Evolutionary conservation across 1,284 basidiomycete species (phyloP), one percentile per base, ranked within the genome.

Genomic region (Fistulina hepatica): DNA sequence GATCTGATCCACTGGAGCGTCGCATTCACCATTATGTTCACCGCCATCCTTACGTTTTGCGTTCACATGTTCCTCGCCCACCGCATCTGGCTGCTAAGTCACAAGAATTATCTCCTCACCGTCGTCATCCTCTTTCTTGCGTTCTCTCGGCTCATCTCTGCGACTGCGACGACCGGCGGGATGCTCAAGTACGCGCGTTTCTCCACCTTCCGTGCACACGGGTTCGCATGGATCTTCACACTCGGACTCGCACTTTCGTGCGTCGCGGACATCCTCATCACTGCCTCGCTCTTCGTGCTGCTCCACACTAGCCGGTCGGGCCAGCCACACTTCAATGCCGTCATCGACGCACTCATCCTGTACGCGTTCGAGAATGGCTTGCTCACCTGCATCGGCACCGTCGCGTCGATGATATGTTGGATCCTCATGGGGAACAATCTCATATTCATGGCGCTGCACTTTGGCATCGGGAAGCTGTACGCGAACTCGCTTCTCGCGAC

Each of bases 361-460:
- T 73, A 73, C 43, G 65, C 69, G 2, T 60, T 74, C 25, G 69
- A 74, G 50, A 70, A 63, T 17, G 71, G 72, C 23, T 53, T 61
- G 25, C 50, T 73, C 31, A 72, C 70, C 34, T 60, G 71, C 45
- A 47, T 64, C 26, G 64, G 59, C 5, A 68, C 69, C 2, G 55
- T 67, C 11, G 47, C 64, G n/a, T 64, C 69, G 3, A 58, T 72
- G 56, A 53, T 69, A 31, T 71, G 65, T 40, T 48, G 44, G 52
- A 40, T 53, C 21, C 15, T 46, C 11, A 43, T 55, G 37, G 35
- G 43, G 10, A 23, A 50, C 33, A 55, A 37, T 48, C 30, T 10
- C 2, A 35, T 47, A 6, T 47, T 47, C 39, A 40, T 47, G 11
- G 45, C 41, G 6, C 33, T 47, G 9, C 43, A 47, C 39, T 44